phyloP scores from a whole-genome alignment of 192 early-diverging fungal genomes.

The Phlyctochytrium arcticum region DNA sequence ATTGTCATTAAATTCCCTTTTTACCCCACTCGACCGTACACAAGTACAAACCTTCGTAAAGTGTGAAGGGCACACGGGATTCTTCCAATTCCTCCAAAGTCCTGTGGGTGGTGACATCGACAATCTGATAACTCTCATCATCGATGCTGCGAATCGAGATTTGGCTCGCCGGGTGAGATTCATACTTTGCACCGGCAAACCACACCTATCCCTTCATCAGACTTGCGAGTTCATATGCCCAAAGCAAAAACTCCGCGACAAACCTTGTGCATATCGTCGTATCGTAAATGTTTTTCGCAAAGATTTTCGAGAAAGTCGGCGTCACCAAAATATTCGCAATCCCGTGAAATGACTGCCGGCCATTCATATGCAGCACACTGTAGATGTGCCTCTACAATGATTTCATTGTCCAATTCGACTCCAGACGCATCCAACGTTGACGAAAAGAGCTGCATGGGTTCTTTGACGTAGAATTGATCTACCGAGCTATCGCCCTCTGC shows the following conservation, averaged over 20 bases:
- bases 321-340: slow-evolving; percentile 8
- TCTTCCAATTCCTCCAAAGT: slow-evolving; percentile 52
- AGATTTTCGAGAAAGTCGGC: background rate
- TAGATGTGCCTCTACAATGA: slow-evolving; percentile 53
- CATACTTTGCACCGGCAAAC: slow-evolving; percentile 40
- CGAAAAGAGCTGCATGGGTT: slow-evolving; percentile 51
- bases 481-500: slow-evolving; percentile 42
- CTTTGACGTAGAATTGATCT: slow-evolving; percentile 50
- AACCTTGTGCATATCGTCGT: slow-evolving; percentile 5
- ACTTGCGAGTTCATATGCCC: background rate
- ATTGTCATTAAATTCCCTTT: background rate
- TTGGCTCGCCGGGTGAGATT: slow-evolving; percentile 37
- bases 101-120: slow-evolving; percentile 41
- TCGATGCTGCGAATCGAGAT: slow-evolving; percentile 48
- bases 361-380: slow-evolving; percentile 72
- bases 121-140: slow-evolving; percentile 46
- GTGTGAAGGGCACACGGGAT: slow-evolving; percentile 45
- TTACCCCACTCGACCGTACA: too few relatives aligned
- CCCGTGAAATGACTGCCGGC: slow-evolving; percentile 14
- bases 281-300: slow-evolving; percentile 8
- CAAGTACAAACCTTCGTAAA: slow-evolving; percentile 55
- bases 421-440: slow-evolving; percentile 21
- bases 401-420: slow-evolving; percentile 35
- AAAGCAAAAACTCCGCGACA: background rate
- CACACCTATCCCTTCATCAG: slow-evolving; percentile 32